Conservation (phyloP, 2,329 filamentous ascomycete species). For the Hymenoscyphus fraxineus region DNA sequence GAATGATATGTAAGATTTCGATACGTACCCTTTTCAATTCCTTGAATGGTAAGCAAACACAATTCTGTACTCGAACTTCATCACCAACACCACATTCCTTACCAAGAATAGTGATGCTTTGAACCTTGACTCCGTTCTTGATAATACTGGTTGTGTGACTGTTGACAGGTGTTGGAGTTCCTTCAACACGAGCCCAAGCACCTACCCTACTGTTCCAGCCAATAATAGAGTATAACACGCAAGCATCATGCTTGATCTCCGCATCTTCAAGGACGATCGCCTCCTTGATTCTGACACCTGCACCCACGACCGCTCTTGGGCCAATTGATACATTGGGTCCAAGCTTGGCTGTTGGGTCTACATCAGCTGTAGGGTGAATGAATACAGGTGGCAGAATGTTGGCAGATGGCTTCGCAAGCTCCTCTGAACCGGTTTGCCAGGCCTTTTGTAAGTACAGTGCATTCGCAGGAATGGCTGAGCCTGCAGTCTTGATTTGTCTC, state of each 20-base stretch:
- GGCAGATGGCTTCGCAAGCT: conserved; percentile 77
- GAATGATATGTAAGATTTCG: not conserved
- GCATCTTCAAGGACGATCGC: conserved; percentile 91
- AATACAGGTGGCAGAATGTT: conserved; percentile 91
- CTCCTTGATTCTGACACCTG: conserved; percentile 91
- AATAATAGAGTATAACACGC: conserved; percentile 91
- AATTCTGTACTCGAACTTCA: conserved; percentile 95
- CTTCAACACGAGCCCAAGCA: conserved; percentile 97
- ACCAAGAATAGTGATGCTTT: conserved; percentile 94
- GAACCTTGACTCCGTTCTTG: conserved; percentile 97
- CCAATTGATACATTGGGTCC: conserved; percentile 96
- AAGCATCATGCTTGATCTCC: conserved; percentile 95
- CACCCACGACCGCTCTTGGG: conserved; percentile 77
- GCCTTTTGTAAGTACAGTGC: conserved; percentile 95
- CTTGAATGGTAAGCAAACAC: conserved; percentile 95
- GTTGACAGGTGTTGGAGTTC: conserved; percentile 79
- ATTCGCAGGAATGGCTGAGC: conserved; percentile 93
- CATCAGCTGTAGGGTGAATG: conserved; percentile 86
- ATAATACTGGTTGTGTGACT: conserved; percentile 93
- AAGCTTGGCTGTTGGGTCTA: conserved; percentile 93
- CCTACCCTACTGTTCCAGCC: conserved; percentile 95
- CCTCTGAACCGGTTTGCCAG: conserved; percentile 74
- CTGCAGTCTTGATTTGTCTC: conserved; percentile 99
- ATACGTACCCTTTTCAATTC: conserved; percentile 85
- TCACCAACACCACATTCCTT: conserved; percentile 95